A percentile compares a stretch with the other conserved stretches of the same genome.
These are phyloP conservation scores for Phylloporus sp. DNA, from an alignment of 768 basidiomycete species.

Conservation along the genomic window DNA sequence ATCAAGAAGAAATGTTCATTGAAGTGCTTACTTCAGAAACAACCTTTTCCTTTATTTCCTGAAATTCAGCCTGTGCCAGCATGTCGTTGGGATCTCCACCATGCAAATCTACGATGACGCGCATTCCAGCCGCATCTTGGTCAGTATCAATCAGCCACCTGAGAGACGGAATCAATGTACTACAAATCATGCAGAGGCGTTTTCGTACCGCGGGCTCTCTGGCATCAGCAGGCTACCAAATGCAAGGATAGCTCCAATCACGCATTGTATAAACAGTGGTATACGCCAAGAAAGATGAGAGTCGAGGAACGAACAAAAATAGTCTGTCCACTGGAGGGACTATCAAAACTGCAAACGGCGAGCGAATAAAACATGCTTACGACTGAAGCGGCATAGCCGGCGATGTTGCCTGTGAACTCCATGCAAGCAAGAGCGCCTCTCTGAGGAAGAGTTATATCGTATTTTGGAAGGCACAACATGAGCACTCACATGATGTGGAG, in stretches of 20 bases:
- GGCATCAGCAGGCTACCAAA: slow-evolving; percentile 79
- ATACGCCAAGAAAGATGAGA: slow-evolving; percentile 88
- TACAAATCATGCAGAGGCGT: background rate
- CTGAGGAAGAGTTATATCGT: slow-evolving; percentile 33
- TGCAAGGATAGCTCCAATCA: slow-evolving; percentile 79
- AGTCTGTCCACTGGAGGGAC: slow-evolving; percentile 76
- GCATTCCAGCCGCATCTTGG: slow-evolving; percentile 76
- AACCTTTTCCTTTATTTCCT: slow-evolving; percentile 82
- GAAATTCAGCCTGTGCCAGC: slow-evolving; percentile 75
- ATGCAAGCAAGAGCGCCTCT: slow-evolving; percentile 90
- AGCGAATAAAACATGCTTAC: slow-evolving; percentile 42
- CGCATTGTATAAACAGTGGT: slow-evolving; percentile 81
- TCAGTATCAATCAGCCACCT: slow-evolving; percentile 91
- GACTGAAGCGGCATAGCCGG: slow-evolving; percentile 87
- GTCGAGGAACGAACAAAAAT: slow-evolving; percentile 85
- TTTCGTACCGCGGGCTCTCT: slow-evolving; percentile 74
- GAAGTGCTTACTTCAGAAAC: slow-evolving; percentile 51
- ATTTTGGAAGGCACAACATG: background rate
- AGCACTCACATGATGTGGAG: slow-evolving; percentile 71
- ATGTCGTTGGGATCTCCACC: slow-evolving; percentile 70
- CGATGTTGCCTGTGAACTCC: slow-evolving; percentile 91
- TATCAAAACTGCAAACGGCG: background rate
- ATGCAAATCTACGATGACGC: slow-evolving; percentile 83
- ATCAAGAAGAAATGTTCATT: background rate
- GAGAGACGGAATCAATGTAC: slow-evolving; percentile 6